Base-by-base conservation (phyloP, 331 rosid genomes). In the Malus hybrid region DNA sequence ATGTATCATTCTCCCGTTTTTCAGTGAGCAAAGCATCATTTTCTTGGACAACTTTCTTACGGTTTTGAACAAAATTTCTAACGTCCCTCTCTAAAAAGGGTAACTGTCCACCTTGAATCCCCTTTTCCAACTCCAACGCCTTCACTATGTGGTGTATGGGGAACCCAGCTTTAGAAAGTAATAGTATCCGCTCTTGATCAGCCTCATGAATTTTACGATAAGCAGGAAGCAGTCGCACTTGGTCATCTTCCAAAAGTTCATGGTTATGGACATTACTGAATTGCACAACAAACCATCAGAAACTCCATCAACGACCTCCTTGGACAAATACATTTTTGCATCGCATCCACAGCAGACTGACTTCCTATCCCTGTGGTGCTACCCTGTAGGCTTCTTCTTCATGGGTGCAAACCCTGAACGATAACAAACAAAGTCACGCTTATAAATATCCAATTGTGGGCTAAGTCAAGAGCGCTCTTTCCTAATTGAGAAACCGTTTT, bases 81-180 rank as follows among this genome's bases (percentile, higher is more conserved):
- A 94, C 97, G 76, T 92, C 99, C 81, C 97, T 94, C 83, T 94
- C 99, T 77, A 94, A 80, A 79, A 92, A 94, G 73, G 99, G 97
- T 65, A 94, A 66, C 67, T 90, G 96, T 36, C 97, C 99, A n/a
- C 96, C 97, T 55, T 90, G 99, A 83, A 85, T 89, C 54, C 99
- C 99, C 82, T 94, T 94, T 66, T 94, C 99, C 85, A 87, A 82
- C 86, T 94, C 99, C 80, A 94, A 83, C 79, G 89, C 96, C 87
- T 92, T 94, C 81, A 94, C 96, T 73, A 92, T 90, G 24, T 96
- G 86, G 67, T 92, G 92, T 75, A 94, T 82, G 1, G 99, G 96
- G 83, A 94, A 94, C 54, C 97, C 99, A 1, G 97, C 99, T 79
- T 92, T 89, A 24, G 96, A 89, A 71, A 94, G 99, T 73, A 94